phyloP scores from a whole-genome alignment of 805 yeast genomes.

The Wickerhamiella bombiphila region DNA sequence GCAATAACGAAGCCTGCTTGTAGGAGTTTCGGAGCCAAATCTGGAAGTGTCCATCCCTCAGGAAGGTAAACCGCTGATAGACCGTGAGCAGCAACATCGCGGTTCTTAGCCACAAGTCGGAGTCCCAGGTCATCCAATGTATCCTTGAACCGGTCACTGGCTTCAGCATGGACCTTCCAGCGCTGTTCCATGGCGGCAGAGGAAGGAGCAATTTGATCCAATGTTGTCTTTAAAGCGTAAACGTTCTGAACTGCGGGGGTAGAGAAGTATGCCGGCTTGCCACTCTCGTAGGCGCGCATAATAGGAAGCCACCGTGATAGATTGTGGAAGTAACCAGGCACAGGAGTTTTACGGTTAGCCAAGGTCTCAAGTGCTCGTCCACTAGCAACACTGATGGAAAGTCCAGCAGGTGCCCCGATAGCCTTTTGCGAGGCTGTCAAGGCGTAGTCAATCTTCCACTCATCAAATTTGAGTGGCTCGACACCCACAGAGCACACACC shows the following conservation, averaged over 20 bases:
- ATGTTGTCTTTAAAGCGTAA: slow-evolving; percentile 64
- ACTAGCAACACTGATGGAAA: slow-evolving; percentile 62
- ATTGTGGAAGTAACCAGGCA: slow-evolving; percentile 48
- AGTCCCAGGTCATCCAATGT: slow-evolving; percentile 45
- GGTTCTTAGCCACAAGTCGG: slow-evolving; percentile 47
- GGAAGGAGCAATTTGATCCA: slow-evolving; percentile 43
- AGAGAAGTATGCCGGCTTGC: slow-evolving; percentile 76
- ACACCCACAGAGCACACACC: slow-evolving; percentile 92
- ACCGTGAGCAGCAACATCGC: slow-evolving; percentile 67
- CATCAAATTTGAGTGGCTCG: slow-evolving; percentile 70
- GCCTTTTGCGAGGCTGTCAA: slow-evolving; percentile 94
- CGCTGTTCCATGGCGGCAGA: slow-evolving; percentile 38
- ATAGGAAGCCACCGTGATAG: slow-evolving; percentile 78
- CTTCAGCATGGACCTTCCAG: slow-evolving; percentile 45
- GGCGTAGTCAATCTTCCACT: slow-evolving; percentile 80
- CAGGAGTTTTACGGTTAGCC: slow-evolving; percentile 31
- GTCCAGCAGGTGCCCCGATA: slow-evolving; percentile 86
- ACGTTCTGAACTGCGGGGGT: slow-evolving; percentile 88
- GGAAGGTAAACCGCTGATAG: slow-evolving; percentile 77
- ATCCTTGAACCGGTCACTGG: slow-evolving; percentile 52
- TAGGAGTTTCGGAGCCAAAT: slow-evolving; percentile 41
- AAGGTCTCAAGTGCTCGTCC: slow-evolving; percentile 60
- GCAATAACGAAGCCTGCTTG: slow-evolving; percentile 64
- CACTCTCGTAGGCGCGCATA: slow-evolving; percentile 72
- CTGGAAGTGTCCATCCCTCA: slow-evolving; percentile 53